phyloP scores from a whole-genome alignment of 352 stramenopile genomes.

The Lagenidium giganteum region DNA sequence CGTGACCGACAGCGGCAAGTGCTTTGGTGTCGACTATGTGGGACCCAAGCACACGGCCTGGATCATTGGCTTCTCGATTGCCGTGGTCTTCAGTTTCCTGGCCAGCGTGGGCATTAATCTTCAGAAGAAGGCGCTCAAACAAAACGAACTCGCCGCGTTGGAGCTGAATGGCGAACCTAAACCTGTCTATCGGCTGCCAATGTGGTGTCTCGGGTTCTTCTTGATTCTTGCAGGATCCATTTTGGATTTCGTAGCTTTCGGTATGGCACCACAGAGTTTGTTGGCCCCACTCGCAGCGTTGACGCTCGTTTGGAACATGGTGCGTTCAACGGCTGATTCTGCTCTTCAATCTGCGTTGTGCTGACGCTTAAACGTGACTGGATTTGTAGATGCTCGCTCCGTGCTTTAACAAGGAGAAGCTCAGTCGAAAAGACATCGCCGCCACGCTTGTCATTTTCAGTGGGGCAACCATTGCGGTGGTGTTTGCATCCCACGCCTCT shows the following conservation, averaged over 20 bases:
- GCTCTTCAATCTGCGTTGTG: background rate
- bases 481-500: constrained; percentile 81
- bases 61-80: constrained; percentile 77
- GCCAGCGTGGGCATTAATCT: constrained; percentile 81
- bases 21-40: constrained; percentile 60
- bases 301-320: constrained; percentile 91
- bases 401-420: constrained; percentile 85
- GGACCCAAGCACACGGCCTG: constrained; percentile 59
- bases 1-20: constrained; percentile 50
- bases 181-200: constrained; percentile 67
- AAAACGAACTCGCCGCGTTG: constrained; percentile 60
- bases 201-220: constrained; percentile 83
- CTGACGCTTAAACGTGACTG: background rate
- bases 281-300: constrained; percentile 82
- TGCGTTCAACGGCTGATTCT: no score
- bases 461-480: constrained; percentile 75
- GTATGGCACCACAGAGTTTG: constrained; percentile 84
- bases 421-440: constrained; percentile 71
- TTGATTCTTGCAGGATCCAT: constrained; percentile 78
- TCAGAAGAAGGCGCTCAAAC: constrained; percentile 82
- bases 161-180: constrained; percentile 40
- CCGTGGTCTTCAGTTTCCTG: constrained; percentile 80
- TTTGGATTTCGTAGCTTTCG: constrained; percentile 90
- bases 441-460: constrained; percentile 83
- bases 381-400: constrained; percentile 60